Conservation (phyloP, 768 basidiomycete genomes). For the Pleurotus tuoliensis region DNA sequence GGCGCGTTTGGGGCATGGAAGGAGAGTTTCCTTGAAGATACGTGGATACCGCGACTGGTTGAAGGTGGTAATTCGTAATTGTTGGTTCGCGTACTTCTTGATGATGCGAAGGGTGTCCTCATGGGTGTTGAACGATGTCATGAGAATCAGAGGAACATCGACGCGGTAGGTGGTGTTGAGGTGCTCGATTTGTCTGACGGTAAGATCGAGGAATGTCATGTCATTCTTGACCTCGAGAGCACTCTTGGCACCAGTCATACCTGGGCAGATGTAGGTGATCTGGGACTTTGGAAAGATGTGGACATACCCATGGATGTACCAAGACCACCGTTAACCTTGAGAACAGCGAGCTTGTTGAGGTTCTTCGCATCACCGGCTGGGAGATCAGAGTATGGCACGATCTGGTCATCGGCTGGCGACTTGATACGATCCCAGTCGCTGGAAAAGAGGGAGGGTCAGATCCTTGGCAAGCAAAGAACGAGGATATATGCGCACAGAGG, state of each 20-base stretch:
- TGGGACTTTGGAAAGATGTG: neutral
- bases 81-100: slow-evolving; percentile 95
- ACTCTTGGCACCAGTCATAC: slow-evolving; percentile 85
- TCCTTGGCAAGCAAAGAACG: slow-evolving; percentile 8
- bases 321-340: slow-evolving; percentile 93
- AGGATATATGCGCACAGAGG: slow-evolving; percentile 61
- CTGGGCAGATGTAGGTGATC: slow-evolving; percentile 31
- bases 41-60: slow-evolving; percentile 94
- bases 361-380: slow-evolving; percentile 56
- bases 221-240: slow-evolving; percentile 96
- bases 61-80: slow-evolving; percentile 88
- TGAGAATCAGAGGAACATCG: slow-evolving; percentile 95
- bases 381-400: slow-evolving; percentile 77
- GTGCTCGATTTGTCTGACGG: slow-evolving; percentile 93
- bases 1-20: slow-evolving; percentile 76
- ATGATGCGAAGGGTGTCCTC: slow-evolving; percentile 95
- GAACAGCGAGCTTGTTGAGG: slow-evolving; percentile 90
- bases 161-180: slow-evolving; percentile 81
- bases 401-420: slow-evolving; percentile 80
- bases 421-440: slow-evolving; percentile 91
- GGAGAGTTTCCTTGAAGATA: slow-evolving; percentile 84
- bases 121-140: slow-evolving; percentile 99
- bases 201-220: slow-evolving; percentile 96
- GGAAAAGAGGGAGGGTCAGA: slow-evolving; percentile 27
- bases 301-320: slow-evolving; percentile 82